Conservation (phyloP, 495 filamentous ascomycete genomes). For the Parathielavia appendiculata region DNA sequence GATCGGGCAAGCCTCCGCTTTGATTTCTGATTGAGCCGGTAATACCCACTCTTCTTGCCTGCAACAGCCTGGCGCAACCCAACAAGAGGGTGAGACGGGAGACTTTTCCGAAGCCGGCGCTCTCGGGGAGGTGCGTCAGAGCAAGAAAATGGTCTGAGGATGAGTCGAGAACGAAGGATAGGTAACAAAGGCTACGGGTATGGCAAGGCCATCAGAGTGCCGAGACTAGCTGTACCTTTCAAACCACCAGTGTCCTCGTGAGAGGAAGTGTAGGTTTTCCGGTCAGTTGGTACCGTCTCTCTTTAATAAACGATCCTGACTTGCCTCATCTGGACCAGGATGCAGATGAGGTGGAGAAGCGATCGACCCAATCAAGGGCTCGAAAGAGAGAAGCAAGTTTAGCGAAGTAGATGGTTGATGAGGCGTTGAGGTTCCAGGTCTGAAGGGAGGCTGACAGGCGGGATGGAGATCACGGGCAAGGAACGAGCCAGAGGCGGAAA, state of each 20-base stretch:
- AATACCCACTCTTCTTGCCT: slow-evolving; percentile 10
- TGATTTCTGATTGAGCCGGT: slow-evolving; percentile 1
- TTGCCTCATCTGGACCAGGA: slow-evolving; percentile 17
- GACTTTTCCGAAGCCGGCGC: not conserved
- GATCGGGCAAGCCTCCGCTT: not conserved
- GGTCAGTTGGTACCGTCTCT: slow-evolving; percentile 11
- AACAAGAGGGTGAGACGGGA: not conserved
- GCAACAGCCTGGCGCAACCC: not conserved
- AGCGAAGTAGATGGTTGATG: not conserved
- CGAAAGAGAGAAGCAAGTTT: not conserved
- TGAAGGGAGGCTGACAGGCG: slow-evolving; percentile 1
- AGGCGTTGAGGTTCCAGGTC: not conserved
- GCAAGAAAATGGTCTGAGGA: slow-evolving; percentile 14
- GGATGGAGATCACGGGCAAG: slow-evolving; percentile 4
- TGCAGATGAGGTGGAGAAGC: slow-evolving; percentile 19
- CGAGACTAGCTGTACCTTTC: not conserved
- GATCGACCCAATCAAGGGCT: slow-evolving; percentile 14
- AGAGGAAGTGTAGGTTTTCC: slow-evolving; percentile 1
- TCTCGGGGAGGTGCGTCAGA: not conserved
- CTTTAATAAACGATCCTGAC: slow-evolving; percentile 8
- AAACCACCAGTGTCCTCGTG: slow-evolving; percentile 3
- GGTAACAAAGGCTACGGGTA: not conserved
- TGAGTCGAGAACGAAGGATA: slow-evolving; percentile 8
- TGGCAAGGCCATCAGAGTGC: slow-evolving; percentile 23
- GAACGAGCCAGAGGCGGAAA: slow-evolving; percentile 6